Conservation (phyloP, 2,329 filamentous ascomycete species). For the Rhinocladiella mackenziei region DNA sequence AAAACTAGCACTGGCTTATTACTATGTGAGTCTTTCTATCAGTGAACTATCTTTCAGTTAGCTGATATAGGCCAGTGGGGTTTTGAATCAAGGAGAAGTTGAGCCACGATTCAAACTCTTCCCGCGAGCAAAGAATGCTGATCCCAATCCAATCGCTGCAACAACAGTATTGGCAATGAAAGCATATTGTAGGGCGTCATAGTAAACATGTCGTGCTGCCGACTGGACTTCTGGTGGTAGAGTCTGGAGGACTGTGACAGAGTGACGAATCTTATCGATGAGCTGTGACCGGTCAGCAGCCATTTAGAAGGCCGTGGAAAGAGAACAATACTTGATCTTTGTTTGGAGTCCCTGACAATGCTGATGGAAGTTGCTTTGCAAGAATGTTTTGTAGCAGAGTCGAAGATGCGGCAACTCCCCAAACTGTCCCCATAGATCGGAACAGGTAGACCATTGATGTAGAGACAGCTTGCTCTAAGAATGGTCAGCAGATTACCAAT, state of each 20-base stretch:
- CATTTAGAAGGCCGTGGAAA: not conserved
- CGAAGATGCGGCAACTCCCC: constrained; percentile 61
- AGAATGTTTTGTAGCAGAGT: constrained; percentile 61
- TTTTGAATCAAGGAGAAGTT: not conserved
- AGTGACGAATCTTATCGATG: constrained; percentile 60
- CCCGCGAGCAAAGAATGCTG: constrained; percentile 46
- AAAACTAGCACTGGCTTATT: too few species aligned
- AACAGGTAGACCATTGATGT: constrained; percentile 62
- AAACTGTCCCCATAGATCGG: constrained; percentile 60
- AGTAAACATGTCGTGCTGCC: constrained; percentile 56
- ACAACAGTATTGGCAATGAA: constrained; percentile 55
- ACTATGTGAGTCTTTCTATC: too few species aligned
- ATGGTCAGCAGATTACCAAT: not conserved
- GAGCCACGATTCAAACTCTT: constrained; percentile 10
- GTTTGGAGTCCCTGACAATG: constrained; percentile 53
- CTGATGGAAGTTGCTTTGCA: constrained; percentile 51
- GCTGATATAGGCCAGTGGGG: too few species aligned
- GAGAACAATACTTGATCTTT: constrained; percentile 53
- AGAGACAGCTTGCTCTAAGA: constrained; percentile 58
- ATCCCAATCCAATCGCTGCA: constrained; percentile 48
- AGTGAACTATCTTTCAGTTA: too few species aligned
- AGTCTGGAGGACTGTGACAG: constrained; percentile 52
- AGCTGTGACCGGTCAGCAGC: constrained; percentile 45
- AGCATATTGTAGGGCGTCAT: constrained; percentile 54
- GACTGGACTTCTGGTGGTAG: constrained; percentile 56